A percentile compares a stretch with the other conserved stretches of the same genome.
Evolutionary conservation across 371 early-diverging fungal genomes (phyloP).

Genomic region (Basidiobolus meristosporus): DNA sequence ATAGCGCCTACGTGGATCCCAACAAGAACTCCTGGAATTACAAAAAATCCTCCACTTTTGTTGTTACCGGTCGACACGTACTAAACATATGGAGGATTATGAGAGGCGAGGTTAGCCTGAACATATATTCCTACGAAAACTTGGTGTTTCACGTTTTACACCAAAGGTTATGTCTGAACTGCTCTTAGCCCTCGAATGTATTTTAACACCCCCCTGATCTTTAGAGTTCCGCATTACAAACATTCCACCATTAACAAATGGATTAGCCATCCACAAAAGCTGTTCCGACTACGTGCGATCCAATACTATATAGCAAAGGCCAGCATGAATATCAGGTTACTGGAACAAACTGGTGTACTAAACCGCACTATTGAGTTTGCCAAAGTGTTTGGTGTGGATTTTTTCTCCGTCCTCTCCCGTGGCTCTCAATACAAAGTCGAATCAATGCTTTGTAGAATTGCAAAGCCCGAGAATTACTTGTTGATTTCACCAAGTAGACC

Average conservation of each 20-base stretch:
- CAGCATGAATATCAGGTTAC: no score
- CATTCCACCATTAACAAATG: conserved; percentile 33
- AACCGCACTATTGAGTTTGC: conserved; percentile 84
- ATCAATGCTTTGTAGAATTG: conserved; percentile 64
- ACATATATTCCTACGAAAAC: conserved; percentile 59
- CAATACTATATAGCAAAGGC: conserved; percentile 41
- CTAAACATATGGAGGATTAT: conserved; percentile 78
- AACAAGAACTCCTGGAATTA: conserved; percentile 8
- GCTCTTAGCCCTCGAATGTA: no score
- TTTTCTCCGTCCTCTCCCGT: conserved; percentile 63
- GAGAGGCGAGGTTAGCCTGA: conserved; percentile 42
- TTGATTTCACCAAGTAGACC: conserved; percentile 35
- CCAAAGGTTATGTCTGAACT: conserved; percentile 19
- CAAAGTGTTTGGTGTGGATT: conserved; percentile 70
- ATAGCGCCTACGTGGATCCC: conserved; percentile 3
- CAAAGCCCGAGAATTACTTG: conserved; percentile 54
- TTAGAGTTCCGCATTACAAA: conserved; percentile 40
- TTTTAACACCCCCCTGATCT: no score
- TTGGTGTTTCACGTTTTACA: conserved; percentile 47
- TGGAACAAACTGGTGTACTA: no score
- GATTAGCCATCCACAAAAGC: conserved; percentile 20
- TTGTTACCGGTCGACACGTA: conserved; percentile 55
- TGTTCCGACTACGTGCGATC: conserved; percentile 33
- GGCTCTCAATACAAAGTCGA: conserved; percentile 87
- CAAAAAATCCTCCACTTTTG: conserved; percentile 30